Conservation (phyloP, 2,329 filamentous ascomycete species). For the Chaetomiaceae sp. region DNA sequence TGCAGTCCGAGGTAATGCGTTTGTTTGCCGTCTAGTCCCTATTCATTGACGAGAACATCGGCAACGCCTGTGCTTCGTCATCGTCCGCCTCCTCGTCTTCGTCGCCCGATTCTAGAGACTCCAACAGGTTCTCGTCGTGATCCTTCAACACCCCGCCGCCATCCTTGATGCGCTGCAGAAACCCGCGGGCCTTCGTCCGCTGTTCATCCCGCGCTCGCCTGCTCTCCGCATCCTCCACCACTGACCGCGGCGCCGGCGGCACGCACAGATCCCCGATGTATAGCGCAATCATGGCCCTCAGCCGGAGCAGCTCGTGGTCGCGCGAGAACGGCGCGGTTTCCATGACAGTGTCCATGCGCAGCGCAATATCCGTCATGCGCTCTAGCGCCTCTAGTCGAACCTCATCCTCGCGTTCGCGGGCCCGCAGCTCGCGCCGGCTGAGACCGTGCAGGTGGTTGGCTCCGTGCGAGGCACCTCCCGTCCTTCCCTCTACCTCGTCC, state of each 20-base stretch:
- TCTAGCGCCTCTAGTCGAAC: conserved; percentile 47
- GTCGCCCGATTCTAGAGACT: conserved; percentile 17
- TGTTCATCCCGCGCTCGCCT: conserved; percentile 32
- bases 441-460: conserved; percentile 1
- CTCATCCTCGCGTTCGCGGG: conserved; percentile 32
- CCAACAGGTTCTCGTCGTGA: conserved; percentile 13
- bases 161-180: conserved; percentile 27
- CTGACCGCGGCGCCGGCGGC: conserved; percentile 30
- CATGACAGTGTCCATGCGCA: conserved; percentile 65
- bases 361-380: conserved; percentile 56
- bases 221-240: conserved; percentile 28
- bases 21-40: too few relatives aligned
- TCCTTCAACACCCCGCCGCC: conserved; percentile 27
- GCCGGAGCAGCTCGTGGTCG: conserved; percentile 57
- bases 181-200: conserved; percentile 31
- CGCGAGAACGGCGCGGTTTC: conserved; percentile 64
- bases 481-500: conserved; percentile 13
- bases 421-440: conserved; percentile 20
- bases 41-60: conserved; percentile 29
- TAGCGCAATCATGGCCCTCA: conserved; percentile 67
- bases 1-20: background rate
- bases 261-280: conserved; percentile 66
- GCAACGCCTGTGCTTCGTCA: conserved; percentile 17
- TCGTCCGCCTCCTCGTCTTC: conserved; percentile 24
- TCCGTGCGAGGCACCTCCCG: too few relatives aligned